Evolutionary conservation across 768 basidiomycete species (phyloP).

Genomic region (Arthromyces matolae): DNA sequence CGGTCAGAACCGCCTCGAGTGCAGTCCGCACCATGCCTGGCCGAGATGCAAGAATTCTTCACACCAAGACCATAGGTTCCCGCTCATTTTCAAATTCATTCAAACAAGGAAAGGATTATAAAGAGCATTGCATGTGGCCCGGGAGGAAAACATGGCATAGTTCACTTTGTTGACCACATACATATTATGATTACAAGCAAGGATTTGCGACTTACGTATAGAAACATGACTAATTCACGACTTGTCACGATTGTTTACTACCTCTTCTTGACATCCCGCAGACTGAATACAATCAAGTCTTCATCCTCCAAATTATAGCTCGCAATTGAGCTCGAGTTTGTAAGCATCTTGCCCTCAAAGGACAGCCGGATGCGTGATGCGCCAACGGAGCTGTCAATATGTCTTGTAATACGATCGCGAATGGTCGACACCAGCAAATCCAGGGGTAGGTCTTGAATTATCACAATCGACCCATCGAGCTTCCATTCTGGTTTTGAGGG

Average conservation of each 20-base stretch:
- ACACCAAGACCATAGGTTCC: not conserved
- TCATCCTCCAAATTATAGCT: slow-evolving; percentile 90
- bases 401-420: slow-evolving; percentile 81
- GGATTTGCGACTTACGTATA: not conserved
- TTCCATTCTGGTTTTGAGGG: slow-evolving; percentile 91
- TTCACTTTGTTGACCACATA: no score
- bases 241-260: slow-evolving; percentile 18
- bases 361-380: slow-evolving; percentile 80
- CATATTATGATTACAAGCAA: no score
- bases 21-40: slow-evolving; percentile 16
- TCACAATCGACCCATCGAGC: slow-evolving; percentile 74
- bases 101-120: no score
- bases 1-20: slow-evolving; percentile 16
- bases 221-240: slow-evolving; percentile 3
- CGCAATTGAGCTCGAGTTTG: slow-evolving; percentile 81
- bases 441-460: slow-evolving; percentile 79
- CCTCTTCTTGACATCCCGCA: slow-evolving; percentile 70
- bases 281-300: slow-evolving; percentile 72
- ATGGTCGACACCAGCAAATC: slow-evolving; percentile 83
- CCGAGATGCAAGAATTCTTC: slow-evolving; percentile 9
- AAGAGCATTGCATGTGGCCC: no score
- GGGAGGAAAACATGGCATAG: no score
- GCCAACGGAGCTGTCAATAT: slow-evolving; percentile 74
- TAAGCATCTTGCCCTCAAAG: slow-evolving; percentile 80
- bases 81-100: not conserved